Base-by-base conservation (phyloP, 2,329 filamentous ascomycete species). In the Epichloe sp. region DNA sequence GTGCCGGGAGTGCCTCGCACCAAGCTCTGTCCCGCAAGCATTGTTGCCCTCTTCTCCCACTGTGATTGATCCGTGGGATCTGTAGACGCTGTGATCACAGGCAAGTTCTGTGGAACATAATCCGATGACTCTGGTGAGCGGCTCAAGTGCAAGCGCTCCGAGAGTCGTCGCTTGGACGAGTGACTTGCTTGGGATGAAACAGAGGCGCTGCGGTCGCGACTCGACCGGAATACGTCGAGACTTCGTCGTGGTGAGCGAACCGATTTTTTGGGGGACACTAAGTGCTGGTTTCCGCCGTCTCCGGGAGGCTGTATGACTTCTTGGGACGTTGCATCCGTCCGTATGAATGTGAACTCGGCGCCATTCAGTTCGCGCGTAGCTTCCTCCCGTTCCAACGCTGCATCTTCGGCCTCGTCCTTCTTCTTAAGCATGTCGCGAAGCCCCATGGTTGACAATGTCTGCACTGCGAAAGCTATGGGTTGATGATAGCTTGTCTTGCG, bases 21-120 rank as follows among this genome's bases (percentile, higher is more conserved):
- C 58, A 69, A 63, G 58, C 77, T 81, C 58, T 77, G 75, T 58
- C 78, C 79, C 35, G 88, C 91, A 57, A 97, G 73, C 53, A 94
- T 79, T n/a, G 90, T 96, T 31, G 93, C 93, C 54, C 91, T 78
- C 71, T 86, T 84, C 75, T 97, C 93, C 93, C 93, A 98, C 68
- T 85, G 78, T 53, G 80, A 80, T 72, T 94, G 86, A 36, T 71
- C 72, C 52, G 70, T 63, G 56, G 70, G 65, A 60, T 72, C 68
- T 56, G 56, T 65, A 65, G 57, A 69, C 64, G 62, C 63, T 48
- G 75, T 70, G 52, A 95, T 88, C 55, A 83, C 83, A 21, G 90
- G 90, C 49, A 97, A 76, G 68, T 95, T 78, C 49, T 77, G 68
- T 2, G 93, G 91, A 38, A 97, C 78, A 65, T 87, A 84, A 23